Evolutionary conservation across 73 alveolate species (phyloP).

Genomic region (Uronychia setigera): DNA sequence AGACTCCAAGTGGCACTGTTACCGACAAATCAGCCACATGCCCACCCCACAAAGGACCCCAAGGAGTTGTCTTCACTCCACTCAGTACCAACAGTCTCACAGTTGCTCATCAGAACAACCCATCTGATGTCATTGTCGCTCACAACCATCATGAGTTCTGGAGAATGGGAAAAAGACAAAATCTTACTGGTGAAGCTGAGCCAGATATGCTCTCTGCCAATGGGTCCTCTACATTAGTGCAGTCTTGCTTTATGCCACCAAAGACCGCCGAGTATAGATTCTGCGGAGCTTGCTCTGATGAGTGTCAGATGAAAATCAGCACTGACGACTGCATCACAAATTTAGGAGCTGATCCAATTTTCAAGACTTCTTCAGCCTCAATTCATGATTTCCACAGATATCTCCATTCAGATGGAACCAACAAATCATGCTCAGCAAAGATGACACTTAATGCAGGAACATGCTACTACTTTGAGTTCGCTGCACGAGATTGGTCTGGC

Average conservation of each 20-base stretch:
- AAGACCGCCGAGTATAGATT: not conserved
- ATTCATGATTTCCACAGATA: too few relatives aligned
- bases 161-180: not conserved
- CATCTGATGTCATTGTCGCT: not conserved
- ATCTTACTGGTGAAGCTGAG: not conserved
- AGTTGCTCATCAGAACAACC: not conserved
- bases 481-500: not conserved
- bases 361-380: too few relatives aligned
- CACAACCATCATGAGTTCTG: not conserved
- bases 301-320: too few relatives aligned
- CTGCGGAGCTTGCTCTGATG: too few relatives aligned
- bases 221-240: not conserved
- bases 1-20: not conserved
- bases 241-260: not conserved
- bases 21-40: not conserved
- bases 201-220: not conserved
- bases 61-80: not conserved
- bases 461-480: not conserved
- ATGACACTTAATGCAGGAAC: not conserved
- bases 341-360: too few relatives aligned
- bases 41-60: not conserved
- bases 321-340: too few relatives aligned
- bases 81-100: not conserved
- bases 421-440: too few relatives aligned
- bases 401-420: too few relatives aligned